Evolutionary conservation across 2,329 filamentous ascomycete genomes (phyloP).

Genomic region (Ascocoryne sarcoides): DNA sequence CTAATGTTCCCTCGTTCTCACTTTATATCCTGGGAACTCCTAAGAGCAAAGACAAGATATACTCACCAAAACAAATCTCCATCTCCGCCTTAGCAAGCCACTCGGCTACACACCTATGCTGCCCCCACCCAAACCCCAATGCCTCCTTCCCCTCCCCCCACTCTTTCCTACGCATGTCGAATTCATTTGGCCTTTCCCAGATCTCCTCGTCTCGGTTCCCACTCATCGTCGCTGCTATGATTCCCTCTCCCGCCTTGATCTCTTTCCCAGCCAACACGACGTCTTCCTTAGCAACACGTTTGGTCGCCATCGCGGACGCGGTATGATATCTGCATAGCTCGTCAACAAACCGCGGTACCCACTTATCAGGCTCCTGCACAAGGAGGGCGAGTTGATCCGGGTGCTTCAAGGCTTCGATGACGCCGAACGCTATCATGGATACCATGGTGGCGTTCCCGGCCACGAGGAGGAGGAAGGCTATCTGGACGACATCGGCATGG

Average conservation of each 20-base stretch:
- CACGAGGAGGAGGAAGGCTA: slow-evolving; percentile 41
- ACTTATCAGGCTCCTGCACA: slow-evolving; percentile 30
- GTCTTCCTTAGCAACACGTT: slow-evolving; percentile 39
- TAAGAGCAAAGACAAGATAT: too few relatives aligned
- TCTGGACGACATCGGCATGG: slow-evolving; percentile 31
- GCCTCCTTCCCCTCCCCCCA: slow-evolving; percentile 29
- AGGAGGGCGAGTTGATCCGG: slow-evolving; percentile 35
- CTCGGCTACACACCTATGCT: slow-evolving; percentile 39
- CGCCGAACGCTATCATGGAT: too few relatives aligned
- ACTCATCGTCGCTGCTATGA: slow-evolving; percentile 39
- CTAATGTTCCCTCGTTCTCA: too few relatives aligned
- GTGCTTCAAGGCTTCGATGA: too few relatives aligned
- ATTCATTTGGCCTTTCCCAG: slow-evolving; percentile 33
- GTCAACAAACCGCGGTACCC: slow-evolving; percentile 35
- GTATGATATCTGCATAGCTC: slow-evolving; percentile 42
- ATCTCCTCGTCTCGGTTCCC: slow-evolving; percentile 40
- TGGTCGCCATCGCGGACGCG: slow-evolving; percentile 38
- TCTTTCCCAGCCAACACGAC: slow-evolving; percentile 35
- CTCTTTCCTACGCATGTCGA: slow-evolving; percentile 34
- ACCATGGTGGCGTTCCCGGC: slow-evolving; percentile 45
- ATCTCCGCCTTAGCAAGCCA: slow-evolving; percentile 35
- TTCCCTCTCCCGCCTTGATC: slow-evolving; percentile 34
- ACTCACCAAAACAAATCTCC: slow-evolving; percentile 36
- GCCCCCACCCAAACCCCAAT: slow-evolving; percentile 37
- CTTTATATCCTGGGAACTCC: too few relatives aligned